Conservation (phyloP, 176 grass and related monocot genomes). For the Phragmites australis region DNA sequence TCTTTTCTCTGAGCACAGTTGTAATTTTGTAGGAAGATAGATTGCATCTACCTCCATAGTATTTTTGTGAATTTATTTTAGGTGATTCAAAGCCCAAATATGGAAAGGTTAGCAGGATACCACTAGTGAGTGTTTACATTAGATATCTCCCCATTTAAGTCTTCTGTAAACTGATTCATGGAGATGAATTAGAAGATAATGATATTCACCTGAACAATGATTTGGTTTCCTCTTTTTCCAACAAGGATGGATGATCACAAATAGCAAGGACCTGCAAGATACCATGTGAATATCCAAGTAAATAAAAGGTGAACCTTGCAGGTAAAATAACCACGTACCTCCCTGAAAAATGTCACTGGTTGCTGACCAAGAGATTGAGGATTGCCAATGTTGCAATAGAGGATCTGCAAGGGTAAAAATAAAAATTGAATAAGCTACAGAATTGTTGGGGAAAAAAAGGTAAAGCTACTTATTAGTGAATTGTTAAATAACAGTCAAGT, state of each 20-base stretch:
- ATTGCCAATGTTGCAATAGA: constrained; percentile 98
- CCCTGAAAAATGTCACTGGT: constrained; percentile 90
- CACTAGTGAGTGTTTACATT: background rate
- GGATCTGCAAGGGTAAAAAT: constrained; percentile 55
- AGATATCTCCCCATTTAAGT: background rate
- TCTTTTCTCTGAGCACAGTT: constrained; percentile 6
- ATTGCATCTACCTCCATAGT: background rate
- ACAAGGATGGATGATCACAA: constrained; percentile 79
- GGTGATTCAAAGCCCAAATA: background rate
- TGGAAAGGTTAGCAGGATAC: background rate
- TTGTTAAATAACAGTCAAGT: constrained; percentile 18
- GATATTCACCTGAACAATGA: constrained; percentile 76
- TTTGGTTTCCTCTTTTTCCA: constrained; percentile 69
- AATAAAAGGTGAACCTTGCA: constrained; percentile 15
- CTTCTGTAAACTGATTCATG: constrained; percentile 1
- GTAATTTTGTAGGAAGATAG: background rate
- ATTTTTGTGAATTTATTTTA: background rate
- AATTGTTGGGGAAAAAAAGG: background rate
- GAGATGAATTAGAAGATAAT: constrained; percentile 19
- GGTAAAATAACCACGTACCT: constrained; percentile 54
- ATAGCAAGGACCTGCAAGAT: constrained; percentile 83
- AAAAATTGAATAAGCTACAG: constrained; percentile 40
- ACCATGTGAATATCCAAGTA: constrained; percentile 21
- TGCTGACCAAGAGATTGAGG: constrained; percentile 97
- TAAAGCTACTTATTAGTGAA: constrained; percentile 2